phyloP scores from a whole-genome alignment of 257 asterid species.

The Scutellaria barbata region DNA sequence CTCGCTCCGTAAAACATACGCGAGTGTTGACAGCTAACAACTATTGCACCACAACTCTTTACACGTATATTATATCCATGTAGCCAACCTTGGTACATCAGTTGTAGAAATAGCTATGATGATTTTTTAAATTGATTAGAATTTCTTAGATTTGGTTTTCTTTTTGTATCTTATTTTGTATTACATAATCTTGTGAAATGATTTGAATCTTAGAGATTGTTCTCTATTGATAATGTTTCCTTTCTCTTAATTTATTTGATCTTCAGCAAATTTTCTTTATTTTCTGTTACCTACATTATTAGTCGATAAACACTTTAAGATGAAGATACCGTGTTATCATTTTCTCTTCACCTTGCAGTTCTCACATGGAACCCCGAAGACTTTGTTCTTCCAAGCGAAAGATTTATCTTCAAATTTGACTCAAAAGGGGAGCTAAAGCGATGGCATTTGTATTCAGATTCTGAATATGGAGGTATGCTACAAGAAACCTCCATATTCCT shows the following conservation, averaged over 20 bases:
- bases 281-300: constrained; percentile 5
- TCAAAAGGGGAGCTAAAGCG: constrained; percentile 82
- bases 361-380: constrained; percentile 86
- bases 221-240: background rate
- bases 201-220: background rate
- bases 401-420: constrained; percentile 64
- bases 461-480: constrained; percentile 86
- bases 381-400: constrained; percentile 85
- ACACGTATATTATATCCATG: too few species aligned
- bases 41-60: too few species aligned
- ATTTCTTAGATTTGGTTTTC: background rate
- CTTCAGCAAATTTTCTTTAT: constrained; percentile 1
- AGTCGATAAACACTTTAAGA: background rate
- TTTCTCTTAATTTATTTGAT: constrained; percentile 6
- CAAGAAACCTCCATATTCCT: background rate
- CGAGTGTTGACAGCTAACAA: too few species aligned
- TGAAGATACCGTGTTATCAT: background rate
- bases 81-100: too few species aligned
- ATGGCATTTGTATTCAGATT: constrained; percentile 96
- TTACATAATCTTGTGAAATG: background rate
- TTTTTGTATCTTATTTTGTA: background rate
- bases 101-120: background rate
- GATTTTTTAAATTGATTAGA: background rate
- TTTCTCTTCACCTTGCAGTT: constrained; percentile 57
- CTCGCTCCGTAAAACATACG: too few species aligned